A percentile compares a stretch with the other conserved stretches of the same genome.
These are phyloP conservation scores for Rhizophagus sp. DNA, from an alignment of 192 early-diverging fungal genomes.

Conservation along the genomic window DNA sequence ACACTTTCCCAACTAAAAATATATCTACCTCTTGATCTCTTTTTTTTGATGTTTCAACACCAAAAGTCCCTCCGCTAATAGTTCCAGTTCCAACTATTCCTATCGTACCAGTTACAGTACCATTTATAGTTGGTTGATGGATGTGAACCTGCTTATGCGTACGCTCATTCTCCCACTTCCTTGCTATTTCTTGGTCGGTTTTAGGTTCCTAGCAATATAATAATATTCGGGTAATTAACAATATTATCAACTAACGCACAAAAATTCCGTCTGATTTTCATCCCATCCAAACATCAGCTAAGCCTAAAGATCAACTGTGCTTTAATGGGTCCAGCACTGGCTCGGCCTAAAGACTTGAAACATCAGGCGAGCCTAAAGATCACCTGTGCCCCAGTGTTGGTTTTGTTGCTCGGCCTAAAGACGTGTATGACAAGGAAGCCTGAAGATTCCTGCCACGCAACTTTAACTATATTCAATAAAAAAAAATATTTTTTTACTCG, in stretches of 20 bases:
- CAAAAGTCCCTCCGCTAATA: not conserved
- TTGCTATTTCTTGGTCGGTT: constrained; percentile 3
- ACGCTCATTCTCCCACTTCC: not conserved
- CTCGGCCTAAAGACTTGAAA: constrained; percentile 7
- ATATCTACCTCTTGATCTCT: not conserved
- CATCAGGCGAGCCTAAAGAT: not conserved
- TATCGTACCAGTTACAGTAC: not conserved
- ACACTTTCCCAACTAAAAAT: not conserved
- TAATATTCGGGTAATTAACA: not conserved
- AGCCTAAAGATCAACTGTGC: not conserved
- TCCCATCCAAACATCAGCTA: constrained; percentile 16
- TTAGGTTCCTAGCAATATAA: not conserved
- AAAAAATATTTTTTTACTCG: too few relatives aligned
- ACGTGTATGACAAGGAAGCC: too few relatives aligned
- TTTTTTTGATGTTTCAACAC: constrained; percentile 6
- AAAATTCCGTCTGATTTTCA: constrained; percentile 12
- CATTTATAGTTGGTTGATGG: not conserved
- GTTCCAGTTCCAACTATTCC: not conserved
- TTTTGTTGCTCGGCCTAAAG: not conserved
- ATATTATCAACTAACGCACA: not conserved
- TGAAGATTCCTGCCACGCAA: too few relatives aligned
- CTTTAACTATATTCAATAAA: too few relatives aligned
- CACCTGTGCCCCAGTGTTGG: not conserved
- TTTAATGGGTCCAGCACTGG: not conserved
- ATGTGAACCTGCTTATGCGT: not conserved